These are phyloP conservation scores for Aspergillus sp. DNA, from an alignment of 2,329 filamentous ascomycete genomes.

Conservation along the genomic window DNA sequence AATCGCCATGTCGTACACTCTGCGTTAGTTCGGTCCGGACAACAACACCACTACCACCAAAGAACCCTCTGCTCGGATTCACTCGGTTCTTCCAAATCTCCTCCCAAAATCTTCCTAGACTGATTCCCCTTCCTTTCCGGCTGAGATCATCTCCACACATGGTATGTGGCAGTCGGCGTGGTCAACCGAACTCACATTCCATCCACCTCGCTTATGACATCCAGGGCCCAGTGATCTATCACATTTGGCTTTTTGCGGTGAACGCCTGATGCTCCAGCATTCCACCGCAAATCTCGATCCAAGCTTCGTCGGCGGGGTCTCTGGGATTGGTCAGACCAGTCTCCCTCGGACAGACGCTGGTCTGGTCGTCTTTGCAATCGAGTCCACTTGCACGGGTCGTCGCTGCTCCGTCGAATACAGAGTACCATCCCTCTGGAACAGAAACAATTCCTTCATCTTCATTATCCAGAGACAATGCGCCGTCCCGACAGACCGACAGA, in stretches of 20 bases:
- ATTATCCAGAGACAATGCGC: background rate
- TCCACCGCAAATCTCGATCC: background rate
- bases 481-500: no score
- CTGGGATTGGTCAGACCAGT: no score
- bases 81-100: background rate
- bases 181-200: background rate
- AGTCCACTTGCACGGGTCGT: background rate
- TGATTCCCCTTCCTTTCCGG: background rate
- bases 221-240: background rate
- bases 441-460: background rate
- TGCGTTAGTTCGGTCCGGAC: background rate
- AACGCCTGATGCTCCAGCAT: background rate
- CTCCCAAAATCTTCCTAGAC: background rate
- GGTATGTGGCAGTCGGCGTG: background rate
- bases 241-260: background rate
- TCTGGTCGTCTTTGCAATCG: background rate
- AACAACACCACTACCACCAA: background rate
- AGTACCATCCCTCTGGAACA: background rate
- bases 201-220: background rate
- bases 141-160: background rate
- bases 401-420: background rate
- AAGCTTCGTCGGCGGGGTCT: background rate
- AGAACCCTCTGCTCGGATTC: background rate
- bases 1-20: background rate
- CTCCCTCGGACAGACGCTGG: background rate